Conservation (phyloP, 106 monocot genomes). For the Apostasia shenzhenica region DNA sequence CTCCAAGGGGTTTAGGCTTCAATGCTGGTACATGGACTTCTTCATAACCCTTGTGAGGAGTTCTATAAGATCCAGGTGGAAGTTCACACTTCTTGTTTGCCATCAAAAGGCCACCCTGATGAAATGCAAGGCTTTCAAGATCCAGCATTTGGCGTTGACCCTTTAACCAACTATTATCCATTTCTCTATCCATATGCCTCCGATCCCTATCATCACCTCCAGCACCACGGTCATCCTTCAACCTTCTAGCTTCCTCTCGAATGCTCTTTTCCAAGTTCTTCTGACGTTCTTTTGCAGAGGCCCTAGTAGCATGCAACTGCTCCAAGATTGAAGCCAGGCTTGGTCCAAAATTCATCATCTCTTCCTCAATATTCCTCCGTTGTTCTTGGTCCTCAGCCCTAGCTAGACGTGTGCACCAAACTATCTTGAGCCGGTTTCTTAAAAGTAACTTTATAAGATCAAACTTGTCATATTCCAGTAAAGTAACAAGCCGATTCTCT, state of each 20-base stretch:
- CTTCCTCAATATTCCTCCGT: slow-evolving; percentile 90
- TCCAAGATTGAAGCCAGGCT: slow-evolving; percentile 68
- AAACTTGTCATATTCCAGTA: slow-evolving; percentile 95
- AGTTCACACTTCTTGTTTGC: slow-evolving; percentile 90
- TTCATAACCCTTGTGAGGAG: slow-evolving; percentile 88
- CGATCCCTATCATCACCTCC: slow-evolving; percentile 49
- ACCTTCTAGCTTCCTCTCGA: slow-evolving; percentile 71
- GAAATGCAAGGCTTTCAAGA: slow-evolving; percentile 78
- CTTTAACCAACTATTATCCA: slow-evolving; percentile 78
- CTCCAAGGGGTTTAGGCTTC: slow-evolving; percentile 49
- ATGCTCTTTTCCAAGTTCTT: slow-evolving; percentile 96
- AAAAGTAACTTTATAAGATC: slow-evolving; percentile 89
- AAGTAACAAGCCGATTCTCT: slow-evolving; percentile 76
- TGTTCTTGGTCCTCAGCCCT: slow-evolving; percentile 95
- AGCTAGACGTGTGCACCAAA: slow-evolving; percentile 94
- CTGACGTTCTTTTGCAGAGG: slow-evolving; percentile 96
- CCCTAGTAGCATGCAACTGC: slow-evolving; percentile 95
- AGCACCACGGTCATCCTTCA: slow-evolving; percentile 27
- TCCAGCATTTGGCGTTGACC: slow-evolving; percentile 85
- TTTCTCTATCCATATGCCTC: slow-evolving; percentile 45
- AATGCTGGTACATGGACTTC: slow-evolving; percentile 84
- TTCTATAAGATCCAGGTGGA: slow-evolving; percentile 65
- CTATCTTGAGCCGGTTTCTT: slow-evolving; percentile 85
- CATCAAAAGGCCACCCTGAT: slow-evolving; percentile 82
- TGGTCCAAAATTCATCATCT: slow-evolving; percentile 57